Evolutionary conservation across 805 yeast genomes (phyloP).

Genomic region (Kuraishia ogatae): DNA sequence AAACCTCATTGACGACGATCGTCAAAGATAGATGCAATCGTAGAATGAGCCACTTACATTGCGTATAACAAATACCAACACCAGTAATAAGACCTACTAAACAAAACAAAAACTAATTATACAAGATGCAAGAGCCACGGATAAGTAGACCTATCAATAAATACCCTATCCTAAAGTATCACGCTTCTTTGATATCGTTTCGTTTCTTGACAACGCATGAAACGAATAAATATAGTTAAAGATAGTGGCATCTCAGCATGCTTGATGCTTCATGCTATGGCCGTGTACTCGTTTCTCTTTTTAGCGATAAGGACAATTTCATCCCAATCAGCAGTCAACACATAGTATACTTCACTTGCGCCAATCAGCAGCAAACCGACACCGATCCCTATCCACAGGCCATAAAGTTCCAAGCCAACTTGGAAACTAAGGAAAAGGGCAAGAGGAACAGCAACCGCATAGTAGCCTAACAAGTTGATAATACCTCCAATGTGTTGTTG

Average conservation of each 20-base stretch:
- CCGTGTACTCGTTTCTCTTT: constrained; percentile 12
- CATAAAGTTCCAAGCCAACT: constrained; percentile 34
- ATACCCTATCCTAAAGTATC: background rate
- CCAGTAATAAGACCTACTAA: too few species aligned
- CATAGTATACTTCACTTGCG: constrained; percentile 34
- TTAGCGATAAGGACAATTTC: constrained; percentile 26
- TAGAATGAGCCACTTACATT: too few species aligned
- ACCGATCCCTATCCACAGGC: constrained; percentile 72
- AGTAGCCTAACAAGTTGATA: constrained; percentile 48
- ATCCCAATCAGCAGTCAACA: constrained; percentile 46
- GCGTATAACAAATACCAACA: too few species aligned
- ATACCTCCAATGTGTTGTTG: constrained; percentile 65
- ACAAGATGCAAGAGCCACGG: background rate
- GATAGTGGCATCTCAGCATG: too few species aligned
- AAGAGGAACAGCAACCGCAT: constrained; percentile 39
- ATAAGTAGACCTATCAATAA: too few species aligned
- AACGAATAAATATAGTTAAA: too few species aligned
- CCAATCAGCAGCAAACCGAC: constrained; percentile 52
- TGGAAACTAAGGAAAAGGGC: constrained; percentile 36
- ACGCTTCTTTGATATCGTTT: too few species aligned
- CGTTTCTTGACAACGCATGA: too few species aligned
- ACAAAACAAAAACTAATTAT: background rate
- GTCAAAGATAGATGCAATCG: too few species aligned
- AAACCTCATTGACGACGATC: too few species aligned
- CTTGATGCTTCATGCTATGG: background rate